Conservation (phyloP, 345 rosid species). For the Populus pruinosa region DNA sequence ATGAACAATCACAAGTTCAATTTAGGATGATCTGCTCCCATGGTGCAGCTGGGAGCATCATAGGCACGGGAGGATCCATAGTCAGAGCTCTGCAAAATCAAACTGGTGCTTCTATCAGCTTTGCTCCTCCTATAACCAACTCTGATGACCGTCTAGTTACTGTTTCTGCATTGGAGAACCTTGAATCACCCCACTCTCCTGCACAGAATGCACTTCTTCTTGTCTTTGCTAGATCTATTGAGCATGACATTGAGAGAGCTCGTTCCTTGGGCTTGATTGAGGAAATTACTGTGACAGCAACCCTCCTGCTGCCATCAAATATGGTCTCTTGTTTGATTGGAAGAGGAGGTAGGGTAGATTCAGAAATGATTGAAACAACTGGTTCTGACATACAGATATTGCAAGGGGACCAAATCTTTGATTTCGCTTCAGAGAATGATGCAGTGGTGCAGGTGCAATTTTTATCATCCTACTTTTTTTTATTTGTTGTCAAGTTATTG, state of each 20-base stretch:
- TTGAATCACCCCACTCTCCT: conserved; percentile 47
- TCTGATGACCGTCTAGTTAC: conserved; percentile 11
- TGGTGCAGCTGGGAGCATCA: conserved; percentile 55
- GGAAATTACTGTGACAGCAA: conserved; percentile 42
- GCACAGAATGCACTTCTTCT: conserved; percentile 54
- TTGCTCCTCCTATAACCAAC: conserved; percentile 25
- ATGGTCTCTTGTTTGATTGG: conserved; percentile 24
- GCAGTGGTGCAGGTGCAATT: conserved; percentile 49
- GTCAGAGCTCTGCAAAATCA: conserved; percentile 54
- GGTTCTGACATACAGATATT: conserved; percentile 43
- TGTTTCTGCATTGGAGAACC: conserved; percentile 33
- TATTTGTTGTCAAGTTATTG: background rate
- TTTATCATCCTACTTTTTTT: background rate
- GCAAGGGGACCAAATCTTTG: conserved; percentile 28
- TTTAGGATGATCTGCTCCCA: conserved; percentile 51
- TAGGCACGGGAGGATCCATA: conserved; percentile 54
- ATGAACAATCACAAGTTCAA: conserved; percentile 31
- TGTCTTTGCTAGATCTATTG: conserved; percentile 58
- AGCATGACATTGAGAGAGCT: conserved; percentile 42
- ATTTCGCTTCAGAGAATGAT: conserved; percentile 36
- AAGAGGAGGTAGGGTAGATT: conserved; percentile 20
- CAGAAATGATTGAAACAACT: conserved; percentile 30
- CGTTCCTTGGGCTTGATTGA: conserved; percentile 23
- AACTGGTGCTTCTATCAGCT: conserved; percentile 55
- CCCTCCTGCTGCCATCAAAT: conserved; percentile 45